Evolutionary conservation across 148 eudicot genomes (phyloP), one percentile per base, ranked within the genome.

Genomic region (Cornus suecica): DNA sequence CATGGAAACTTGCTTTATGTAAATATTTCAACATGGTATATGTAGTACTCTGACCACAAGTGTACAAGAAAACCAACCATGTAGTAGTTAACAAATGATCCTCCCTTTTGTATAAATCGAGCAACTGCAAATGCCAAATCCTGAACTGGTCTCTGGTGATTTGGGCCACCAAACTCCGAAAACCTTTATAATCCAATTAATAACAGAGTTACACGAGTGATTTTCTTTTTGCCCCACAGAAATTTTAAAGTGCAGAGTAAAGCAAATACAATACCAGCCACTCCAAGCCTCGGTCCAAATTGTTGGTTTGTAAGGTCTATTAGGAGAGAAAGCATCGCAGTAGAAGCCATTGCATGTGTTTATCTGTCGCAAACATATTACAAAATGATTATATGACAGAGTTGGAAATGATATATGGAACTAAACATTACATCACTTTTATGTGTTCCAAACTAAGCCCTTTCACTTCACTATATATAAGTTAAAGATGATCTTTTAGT

Each of bases 231-330:
- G 22, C 37, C 42, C 9, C 42, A 16, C 42, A 22, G 45, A 37
- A 15, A 20, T 62, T 48, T 61, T 22, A 7, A 7, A 51, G 23
- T 42, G 15, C 22, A 76, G 42, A 42, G 4, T 62, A 71, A 4
- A 11, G 20, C 2, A 27, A 58, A 66, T 25, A 9, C 65, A 66
- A 70, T 87, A 93, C 98, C 98, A 93, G 78, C 98, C 98, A 84
- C 84, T 93, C 98, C 98, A 93, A 68, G 98, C 92, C 79, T 93
- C 98, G 10, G 98, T 93, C 98, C 98, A 93, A 71, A 93, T 85
- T 69, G 83, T 84, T 22, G 98, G 98, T 80, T 93, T 93, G 76
- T 89, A 91, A 42, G 91, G 89, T 77, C 68, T 87, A 79, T 93
- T 93, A 24, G 98, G 97, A 66, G 87, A 73, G 82, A 93, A 93